These are phyloP conservation scores for Daedalea quercina DNA, from an alignment of 768 basidiomycete genomes.

Conservation along the genomic window DNA sequence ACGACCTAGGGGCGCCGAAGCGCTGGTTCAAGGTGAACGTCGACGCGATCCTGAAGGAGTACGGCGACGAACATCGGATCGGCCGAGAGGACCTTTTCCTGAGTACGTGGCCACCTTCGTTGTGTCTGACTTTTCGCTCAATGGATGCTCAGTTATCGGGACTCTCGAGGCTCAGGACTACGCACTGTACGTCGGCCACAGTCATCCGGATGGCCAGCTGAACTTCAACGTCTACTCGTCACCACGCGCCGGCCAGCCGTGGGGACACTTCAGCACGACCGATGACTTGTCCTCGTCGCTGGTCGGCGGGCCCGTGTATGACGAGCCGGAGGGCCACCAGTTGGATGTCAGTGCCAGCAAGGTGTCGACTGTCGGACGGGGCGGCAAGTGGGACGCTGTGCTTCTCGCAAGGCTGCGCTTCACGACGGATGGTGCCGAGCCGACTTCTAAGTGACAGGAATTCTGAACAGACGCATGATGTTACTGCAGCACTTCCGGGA, in stretches of 20 bases:
- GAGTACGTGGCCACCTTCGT: constrained; percentile 19
- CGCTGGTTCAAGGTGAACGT: constrained; percentile 71
- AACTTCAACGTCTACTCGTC: constrained; percentile 65
- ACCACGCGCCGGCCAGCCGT: constrained; percentile 47
- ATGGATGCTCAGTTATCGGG: constrained; percentile 47
- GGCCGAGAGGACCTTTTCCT: constrained; percentile 30
- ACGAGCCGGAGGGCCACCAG: constrained; percentile 25
- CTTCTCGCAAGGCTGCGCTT: constrained; percentile 61
- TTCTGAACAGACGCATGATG: neutral
- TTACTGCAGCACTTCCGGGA: neutral
- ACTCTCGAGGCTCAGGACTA: constrained; percentile 65
- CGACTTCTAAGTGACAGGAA: constrained; percentile 33
- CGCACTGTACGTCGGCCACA: constrained; percentile 70
- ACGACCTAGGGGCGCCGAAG: constrained; percentile 49
- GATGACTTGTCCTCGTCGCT: constrained; percentile 32
- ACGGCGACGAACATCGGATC: constrained; percentile 30
- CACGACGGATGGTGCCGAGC: constrained; percentile 51
- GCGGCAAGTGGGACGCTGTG: constrained; percentile 45
- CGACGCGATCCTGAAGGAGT: constrained; percentile 53
- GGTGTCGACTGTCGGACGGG: constrained; percentile 37
- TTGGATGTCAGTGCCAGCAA: constrained; percentile 37
- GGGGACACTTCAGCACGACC: constrained; percentile 67
- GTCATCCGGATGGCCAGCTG: constrained; percentile 55
- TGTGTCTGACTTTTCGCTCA: neutral
- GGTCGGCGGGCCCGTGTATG: constrained; percentile 41